A percentile compares a stretch with the other conserved stretches of the same genome.
Conservation (phyloP, 495 filamentous ascomycete species). For the Hypomontagnella submonticulosa region DNA sequence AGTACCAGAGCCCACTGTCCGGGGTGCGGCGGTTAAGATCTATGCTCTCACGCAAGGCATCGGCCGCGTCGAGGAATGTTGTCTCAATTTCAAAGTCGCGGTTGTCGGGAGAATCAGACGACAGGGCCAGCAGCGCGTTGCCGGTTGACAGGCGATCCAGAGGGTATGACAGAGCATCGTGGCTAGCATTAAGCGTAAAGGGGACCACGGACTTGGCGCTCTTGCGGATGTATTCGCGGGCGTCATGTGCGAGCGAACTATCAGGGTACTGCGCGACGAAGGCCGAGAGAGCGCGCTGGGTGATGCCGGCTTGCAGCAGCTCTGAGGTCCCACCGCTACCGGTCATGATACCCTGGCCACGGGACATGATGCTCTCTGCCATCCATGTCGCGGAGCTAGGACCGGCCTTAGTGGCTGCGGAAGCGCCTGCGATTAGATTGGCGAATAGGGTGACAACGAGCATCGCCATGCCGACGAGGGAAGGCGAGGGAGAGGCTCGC, state of each 20-base stretch:
- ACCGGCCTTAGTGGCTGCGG: neutral
- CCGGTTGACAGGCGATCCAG: conserved; percentile 56
- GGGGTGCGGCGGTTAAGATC: conserved; percentile 54
- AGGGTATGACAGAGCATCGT: conserved; percentile 50
- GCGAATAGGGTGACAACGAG: conserved; percentile 27
- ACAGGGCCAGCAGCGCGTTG: conserved; percentile 49
- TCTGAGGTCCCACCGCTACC: conserved; percentile 48
- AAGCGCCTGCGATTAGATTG: conserved; percentile 14
- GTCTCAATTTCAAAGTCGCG: conserved; percentile 38
- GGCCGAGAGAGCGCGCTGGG: conserved; percentile 52
- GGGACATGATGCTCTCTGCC: conserved; percentile 58
- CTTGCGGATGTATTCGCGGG: conserved; percentile 37
- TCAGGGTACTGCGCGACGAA: conserved; percentile 46
- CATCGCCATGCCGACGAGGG: conserved; percentile 6
- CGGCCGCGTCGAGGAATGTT: conserved; percentile 44
- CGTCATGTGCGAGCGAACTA: conserved; percentile 35
- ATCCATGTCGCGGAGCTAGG: conserved; percentile 53
- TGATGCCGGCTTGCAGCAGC: conserved; percentile 54
- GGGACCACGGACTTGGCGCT: conserved; percentile 47
- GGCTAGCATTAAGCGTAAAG: conserved; percentile 48
- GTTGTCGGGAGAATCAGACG: conserved; percentile 40
- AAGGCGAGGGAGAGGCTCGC: conserved; percentile 18
- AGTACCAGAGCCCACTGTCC: conserved; percentile 59
- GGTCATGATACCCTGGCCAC: conserved; percentile 54
- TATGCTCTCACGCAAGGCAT: conserved; percentile 53